A percentile compares a stretch with the other conserved stretches of the same genome.
phyloP scores from a whole-genome alignment of 768 basidiomycete species.

The Baorangia bicolor region DNA sequence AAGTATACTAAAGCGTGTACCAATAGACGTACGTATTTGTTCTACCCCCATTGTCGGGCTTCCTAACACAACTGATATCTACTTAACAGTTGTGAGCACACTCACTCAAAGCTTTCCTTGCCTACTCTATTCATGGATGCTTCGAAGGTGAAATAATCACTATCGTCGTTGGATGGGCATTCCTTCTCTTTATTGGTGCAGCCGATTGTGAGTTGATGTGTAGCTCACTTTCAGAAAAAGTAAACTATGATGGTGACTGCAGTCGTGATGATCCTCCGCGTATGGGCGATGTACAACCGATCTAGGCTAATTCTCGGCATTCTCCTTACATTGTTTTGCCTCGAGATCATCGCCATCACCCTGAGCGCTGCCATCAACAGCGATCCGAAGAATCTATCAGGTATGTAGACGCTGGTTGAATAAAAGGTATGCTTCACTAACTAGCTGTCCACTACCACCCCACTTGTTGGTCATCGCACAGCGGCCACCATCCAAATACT shows the following conservation, averaged over 20 bases:
- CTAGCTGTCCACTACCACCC: too few relatives aligned
- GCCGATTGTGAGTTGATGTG: conserved; percentile 10
- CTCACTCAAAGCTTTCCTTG: not conserved
- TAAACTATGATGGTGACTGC: not conserved
- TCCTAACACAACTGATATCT: not conserved
- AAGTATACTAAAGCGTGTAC: not conserved
- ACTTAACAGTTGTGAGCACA: conserved; percentile 8
- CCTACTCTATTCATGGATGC: not conserved
- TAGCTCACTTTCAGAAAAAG: not conserved
- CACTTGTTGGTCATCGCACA: too few relatives aligned
- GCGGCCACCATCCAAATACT: too few relatives aligned
- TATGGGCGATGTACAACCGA: conserved; percentile 11
- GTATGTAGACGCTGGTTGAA: too few relatives aligned
- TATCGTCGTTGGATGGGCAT: not conserved
- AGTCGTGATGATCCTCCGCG: conserved; percentile 19
- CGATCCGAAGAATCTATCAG: too few relatives aligned
- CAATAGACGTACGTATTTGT: not conserved
- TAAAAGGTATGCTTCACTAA: too few relatives aligned
- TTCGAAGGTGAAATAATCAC: conserved; percentile 2
- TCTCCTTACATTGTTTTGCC: conserved; percentile 7
- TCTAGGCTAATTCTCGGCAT: conserved; percentile 8
- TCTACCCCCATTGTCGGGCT: not conserved
- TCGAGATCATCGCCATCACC: conserved; percentile 9
- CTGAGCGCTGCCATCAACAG: too few relatives aligned
- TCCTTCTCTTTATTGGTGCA: not conserved